These are phyloP conservation scores for Suillus variegatus DNA, from an alignment of 768 basidiomycete genomes.

Conservation along the genomic window DNA sequence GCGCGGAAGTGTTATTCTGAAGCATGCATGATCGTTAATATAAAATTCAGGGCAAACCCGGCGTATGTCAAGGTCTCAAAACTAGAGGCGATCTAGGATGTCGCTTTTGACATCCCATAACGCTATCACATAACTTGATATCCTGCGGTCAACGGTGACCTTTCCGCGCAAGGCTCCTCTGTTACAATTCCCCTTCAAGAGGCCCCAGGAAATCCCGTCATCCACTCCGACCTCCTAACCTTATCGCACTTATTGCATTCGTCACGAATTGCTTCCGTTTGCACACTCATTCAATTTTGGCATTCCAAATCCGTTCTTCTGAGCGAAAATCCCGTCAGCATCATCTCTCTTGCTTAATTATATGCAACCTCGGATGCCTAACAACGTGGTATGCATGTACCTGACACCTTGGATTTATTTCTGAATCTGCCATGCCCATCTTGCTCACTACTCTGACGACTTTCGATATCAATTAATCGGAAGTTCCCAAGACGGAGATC, in stretches of 20 bases:
- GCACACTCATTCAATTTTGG: neutral
- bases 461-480: neutral
- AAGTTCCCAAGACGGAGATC: neutral
- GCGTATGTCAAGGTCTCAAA: neutral
- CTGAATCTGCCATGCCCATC: neutral
- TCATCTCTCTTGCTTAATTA: neutral
- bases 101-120: neutral
- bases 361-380: neutral
- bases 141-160: neutral
- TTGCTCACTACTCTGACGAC: neutral
- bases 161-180: neutral
- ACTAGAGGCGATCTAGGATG: neutral
- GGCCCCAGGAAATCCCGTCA: neutral
- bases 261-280: neutral
- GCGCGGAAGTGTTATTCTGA: too few relatives aligned
- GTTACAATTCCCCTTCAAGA: neutral
- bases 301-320: neutral
- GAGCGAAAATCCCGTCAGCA: neutral
- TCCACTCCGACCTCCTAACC: neutral
- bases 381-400: neutral
- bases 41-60: neutral
- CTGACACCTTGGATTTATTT: neutral
- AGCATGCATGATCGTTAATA: neutral
- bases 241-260: neutral
- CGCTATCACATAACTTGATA: neutral